phyloP scores from a whole-genome alignment of 768 basidiomycete species.

The Saitozyma podzolica region DNA sequence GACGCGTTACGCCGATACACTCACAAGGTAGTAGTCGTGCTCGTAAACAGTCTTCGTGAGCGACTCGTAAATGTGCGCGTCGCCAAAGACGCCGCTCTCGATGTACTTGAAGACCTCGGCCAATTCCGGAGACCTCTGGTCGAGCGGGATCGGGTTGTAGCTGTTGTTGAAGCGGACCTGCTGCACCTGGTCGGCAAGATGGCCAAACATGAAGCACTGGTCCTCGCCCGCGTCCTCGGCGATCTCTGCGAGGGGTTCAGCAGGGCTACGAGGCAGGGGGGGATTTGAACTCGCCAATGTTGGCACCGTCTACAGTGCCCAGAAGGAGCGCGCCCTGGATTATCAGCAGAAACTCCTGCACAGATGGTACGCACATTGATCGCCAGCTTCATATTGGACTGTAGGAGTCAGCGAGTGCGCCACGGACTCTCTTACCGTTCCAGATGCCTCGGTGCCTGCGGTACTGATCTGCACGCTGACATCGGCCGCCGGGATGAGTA shows the following conservation, averaged over 20 bases:
- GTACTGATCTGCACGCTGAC: conserved; percentile 97
- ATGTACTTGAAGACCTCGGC: conserved; percentile 75
- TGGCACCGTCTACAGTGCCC: conserved; percentile 83
- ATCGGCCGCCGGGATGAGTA: conserved; percentile 68
- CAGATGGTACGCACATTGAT: conserved; percentile 12
- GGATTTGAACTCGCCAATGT: conserved; percentile 28
- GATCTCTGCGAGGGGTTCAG: conserved; percentile 64
- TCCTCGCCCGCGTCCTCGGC: conserved; percentile 71
- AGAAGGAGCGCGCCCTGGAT: conserved; percentile 71
- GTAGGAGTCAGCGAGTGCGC: conserved; percentile 68
- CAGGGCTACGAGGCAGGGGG: neutral
- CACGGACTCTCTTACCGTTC: conserved; percentile 56
- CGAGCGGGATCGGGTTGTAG: conserved; percentile 77
- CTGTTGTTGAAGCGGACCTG: conserved; percentile 80
- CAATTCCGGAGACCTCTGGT: conserved; percentile 78
- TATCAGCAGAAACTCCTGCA: neutral
- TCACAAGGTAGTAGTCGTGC: conserved; percentile 46
- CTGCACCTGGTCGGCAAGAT: conserved; percentile 63
- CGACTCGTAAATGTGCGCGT: conserved; percentile 79
- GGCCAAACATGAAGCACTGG: conserved; percentile 74
- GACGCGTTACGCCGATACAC: neutral
- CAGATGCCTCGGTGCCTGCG: conserved; percentile 79
- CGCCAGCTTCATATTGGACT: conserved; percentile 63
- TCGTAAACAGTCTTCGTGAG: conserved; percentile 33
- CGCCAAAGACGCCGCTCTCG: conserved; percentile 71